Conservation (phyloP, 1,284 basidiomycete genomes). For the Blastosporella zonata region DNA sequence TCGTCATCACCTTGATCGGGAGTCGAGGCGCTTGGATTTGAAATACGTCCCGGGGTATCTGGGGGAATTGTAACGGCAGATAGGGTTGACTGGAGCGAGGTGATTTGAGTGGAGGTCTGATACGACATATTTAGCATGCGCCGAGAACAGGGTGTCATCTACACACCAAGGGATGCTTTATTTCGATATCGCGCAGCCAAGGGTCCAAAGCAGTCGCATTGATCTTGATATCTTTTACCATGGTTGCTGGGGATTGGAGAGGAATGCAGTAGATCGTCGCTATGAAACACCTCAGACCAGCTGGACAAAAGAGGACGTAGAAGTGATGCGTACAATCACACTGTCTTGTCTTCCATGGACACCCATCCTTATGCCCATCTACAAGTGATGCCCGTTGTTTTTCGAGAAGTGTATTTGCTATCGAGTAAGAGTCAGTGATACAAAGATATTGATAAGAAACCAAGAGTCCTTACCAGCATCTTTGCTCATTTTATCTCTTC, state of each 20-base stretch:
- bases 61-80: constrained; percentile 22
- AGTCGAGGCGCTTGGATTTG: constrained; percentile 9
- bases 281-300: constrained; percentile 27
- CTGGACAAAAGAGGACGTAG: not conserved
- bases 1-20: constrained; percentile 11
- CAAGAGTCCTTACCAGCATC: constrained; percentile 64
- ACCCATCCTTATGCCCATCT: constrained; percentile 70
- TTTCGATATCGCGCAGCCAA: constrained; percentile 48
- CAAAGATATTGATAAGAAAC: constrained; percentile 14
- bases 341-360: constrained; percentile 77
- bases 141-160: not conserved
- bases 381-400: constrained; percentile 66
- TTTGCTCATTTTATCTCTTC: constrained; percentile 60
- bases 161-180: constrained; percentile 71
- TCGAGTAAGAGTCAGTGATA: constrained; percentile 13
- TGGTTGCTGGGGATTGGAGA: constrained; percentile 57
- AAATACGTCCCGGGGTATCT: constrained; percentile 12
- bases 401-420: constrained; percentile 66
- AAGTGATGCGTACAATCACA: constrained; percentile 59
- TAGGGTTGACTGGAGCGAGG: constrained; percentile 39
- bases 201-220: constrained; percentile 53
- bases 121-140: not conserved
- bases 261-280: constrained; percentile 75
- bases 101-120: constrained; percentile 48
- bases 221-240: constrained; percentile 56